Evolutionary conservation across 768 basidiomycete species (phyloP).

Genomic region (Udeniomyces megalosporus): DNA sequence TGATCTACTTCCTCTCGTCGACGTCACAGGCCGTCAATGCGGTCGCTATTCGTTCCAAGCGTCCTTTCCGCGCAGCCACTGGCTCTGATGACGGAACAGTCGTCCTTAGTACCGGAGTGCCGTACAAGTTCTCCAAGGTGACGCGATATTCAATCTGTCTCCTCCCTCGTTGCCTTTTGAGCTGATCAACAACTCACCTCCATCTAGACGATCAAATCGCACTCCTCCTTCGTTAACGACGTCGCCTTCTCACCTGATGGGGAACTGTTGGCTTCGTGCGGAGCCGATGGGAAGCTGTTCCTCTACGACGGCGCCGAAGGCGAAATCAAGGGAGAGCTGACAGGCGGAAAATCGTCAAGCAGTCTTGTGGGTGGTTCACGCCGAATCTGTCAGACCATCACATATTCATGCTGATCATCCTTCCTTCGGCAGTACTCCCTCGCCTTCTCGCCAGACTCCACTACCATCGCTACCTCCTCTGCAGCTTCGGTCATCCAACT

Average conservation of each 20-base stretch:
- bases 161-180: not conserved
- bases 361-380: not conserved
- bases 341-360: conserved; percentile 4
- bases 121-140: conserved; percentile 80
- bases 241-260: conserved; percentile 69
- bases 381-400: not conserved
- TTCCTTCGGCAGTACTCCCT: conserved; percentile 3
- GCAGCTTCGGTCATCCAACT: conserved; percentile 11
- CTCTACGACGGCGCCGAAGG: conserved; percentile 82
- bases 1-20: no score
- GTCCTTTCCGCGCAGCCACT: conserved; percentile 81
- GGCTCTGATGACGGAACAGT: conserved; percentile 69
- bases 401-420: not conserved
- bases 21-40: conserved; percentile 70
- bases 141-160: no score
- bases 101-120: conserved; percentile 70
- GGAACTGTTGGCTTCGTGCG: conserved; percentile 69
- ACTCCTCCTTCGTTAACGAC: conserved; percentile 85
- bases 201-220: conserved; percentile 69
- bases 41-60: conserved; percentile 67
- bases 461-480: conserved; percentile 8
- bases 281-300: conserved; percentile 67
- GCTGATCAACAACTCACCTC: not conserved
- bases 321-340: conserved; percentile 47
- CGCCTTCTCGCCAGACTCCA: conserved; percentile 13